Percentiles rank a stretch among this genome's conserved stretches.
Conservation (phyloP, 371 early-diverging fungal species). For the Syncephalastrum contaminatum region DNA sequence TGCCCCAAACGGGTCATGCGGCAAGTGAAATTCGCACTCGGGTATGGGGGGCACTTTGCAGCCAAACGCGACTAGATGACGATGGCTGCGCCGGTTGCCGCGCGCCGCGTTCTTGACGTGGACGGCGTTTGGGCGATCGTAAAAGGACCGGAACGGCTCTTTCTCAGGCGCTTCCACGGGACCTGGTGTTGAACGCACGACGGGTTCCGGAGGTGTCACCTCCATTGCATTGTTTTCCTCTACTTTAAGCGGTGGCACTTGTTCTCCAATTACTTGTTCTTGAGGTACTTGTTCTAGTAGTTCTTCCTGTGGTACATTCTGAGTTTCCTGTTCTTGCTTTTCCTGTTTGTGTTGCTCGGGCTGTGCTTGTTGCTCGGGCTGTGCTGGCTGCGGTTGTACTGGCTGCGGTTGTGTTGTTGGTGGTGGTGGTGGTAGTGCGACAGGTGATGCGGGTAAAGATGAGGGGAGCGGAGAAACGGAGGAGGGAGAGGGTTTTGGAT, state of each 20-base stretch:
- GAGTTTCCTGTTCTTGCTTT: not conserved
- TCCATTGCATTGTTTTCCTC: too few relatives aligned
- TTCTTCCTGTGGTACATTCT: too few relatives aligned
- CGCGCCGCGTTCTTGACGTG: too few relatives aligned
- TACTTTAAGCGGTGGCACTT: too few relatives aligned
- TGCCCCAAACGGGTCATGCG: constrained; percentile 24
- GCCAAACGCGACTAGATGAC: constrained; percentile 52
- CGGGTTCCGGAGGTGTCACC: too few relatives aligned
- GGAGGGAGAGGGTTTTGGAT: not conserved
- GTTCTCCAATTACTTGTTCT: not conserved
- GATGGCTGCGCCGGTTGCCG: not conserved
- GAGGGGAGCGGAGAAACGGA: not conserved
- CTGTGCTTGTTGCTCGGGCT: too few relatives aligned
- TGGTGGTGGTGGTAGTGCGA: constrained; percentile 18
- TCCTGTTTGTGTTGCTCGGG: constrained; percentile 5
- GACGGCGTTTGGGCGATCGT: too few relatives aligned
- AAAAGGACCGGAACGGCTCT: too few relatives aligned
- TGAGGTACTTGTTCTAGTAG: constrained; percentile 12
- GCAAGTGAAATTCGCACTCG: constrained; percentile 46
- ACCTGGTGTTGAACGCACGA: too few relatives aligned
- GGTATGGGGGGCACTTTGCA: constrained; percentile 44
- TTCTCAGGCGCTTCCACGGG: too few relatives aligned
- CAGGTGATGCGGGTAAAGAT: not conserved
- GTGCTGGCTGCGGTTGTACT: too few relatives aligned
- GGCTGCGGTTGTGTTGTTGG: too few relatives aligned